Evolutionary conservation across 1,139 yeast genomes (phyloP).

Genomic region (Saccharomyces hybrid): DNA sequence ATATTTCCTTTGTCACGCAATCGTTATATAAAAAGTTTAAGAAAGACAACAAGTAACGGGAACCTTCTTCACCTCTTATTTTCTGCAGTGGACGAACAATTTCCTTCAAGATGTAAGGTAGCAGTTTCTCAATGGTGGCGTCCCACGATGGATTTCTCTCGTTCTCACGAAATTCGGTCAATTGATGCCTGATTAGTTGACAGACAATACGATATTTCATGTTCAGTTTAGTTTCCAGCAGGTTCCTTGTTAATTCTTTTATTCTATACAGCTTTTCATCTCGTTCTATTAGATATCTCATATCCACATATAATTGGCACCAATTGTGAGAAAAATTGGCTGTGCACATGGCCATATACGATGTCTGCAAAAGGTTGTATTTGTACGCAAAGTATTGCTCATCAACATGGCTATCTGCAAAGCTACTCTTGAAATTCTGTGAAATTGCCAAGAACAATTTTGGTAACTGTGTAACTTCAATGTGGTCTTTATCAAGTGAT

Average conservation of each 20-base stretch:
- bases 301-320: conserved; percentile 26
- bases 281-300: conserved; percentile 12
- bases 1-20: conserved; percentile 16
- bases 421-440: conserved; percentile 11
- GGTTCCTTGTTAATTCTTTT: conserved; percentile 18
- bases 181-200: conserved; percentile 14
- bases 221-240: conserved; percentile 15
- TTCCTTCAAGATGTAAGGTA: conserved; percentile 19
- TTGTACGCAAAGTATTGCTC: conserved; percentile 19
- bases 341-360: conserved; percentile 23
- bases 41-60: conserved; percentile 9
- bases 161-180: conserved; percentile 15
- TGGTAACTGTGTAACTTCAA: conserved; percentile 19
- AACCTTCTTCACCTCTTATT: conserved; percentile 12
- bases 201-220: conserved; percentile 15
- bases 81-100: conserved; percentile 15
- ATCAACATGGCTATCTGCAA: conserved; percentile 13
- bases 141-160: conserved; percentile 25
- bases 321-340: conserved; percentile 20
- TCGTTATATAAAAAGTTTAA: conserved; percentile 20
- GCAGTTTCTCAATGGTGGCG: conserved; percentile 14
- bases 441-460: conserved; percentile 9
- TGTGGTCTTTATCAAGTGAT: neutral
- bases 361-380: conserved; percentile 25
- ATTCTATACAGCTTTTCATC: conserved; percentile 13